A percentile compares a stretch with the other conserved stretches of the same genome.
Evolutionary conservation across 2,329 filamentous ascomycete species (phyloP).

Genomic region (Laburnicola sp.): DNA sequence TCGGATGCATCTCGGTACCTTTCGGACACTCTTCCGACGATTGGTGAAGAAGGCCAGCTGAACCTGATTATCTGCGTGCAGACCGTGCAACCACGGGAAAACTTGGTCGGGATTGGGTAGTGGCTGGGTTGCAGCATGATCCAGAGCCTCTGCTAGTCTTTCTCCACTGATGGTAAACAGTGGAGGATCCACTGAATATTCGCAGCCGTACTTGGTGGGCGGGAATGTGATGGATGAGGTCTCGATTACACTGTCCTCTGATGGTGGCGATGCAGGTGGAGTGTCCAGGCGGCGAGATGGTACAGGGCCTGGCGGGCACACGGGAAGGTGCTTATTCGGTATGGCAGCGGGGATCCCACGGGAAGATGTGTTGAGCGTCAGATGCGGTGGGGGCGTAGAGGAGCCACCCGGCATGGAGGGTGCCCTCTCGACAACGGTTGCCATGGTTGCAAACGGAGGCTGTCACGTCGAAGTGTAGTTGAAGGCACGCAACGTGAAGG

Average conservation of each 20-base stretch:
- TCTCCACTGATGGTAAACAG: slow-evolving; percentile 74
- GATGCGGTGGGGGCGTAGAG: slow-evolving; percentile 55
- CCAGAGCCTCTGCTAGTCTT: slow-evolving; percentile 71
- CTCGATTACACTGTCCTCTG: slow-evolving; percentile 59
- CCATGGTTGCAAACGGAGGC: slow-evolving; percentile 40
- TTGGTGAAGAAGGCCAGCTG: slow-evolving; percentile 89
- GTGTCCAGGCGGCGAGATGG: slow-evolving; percentile 54
- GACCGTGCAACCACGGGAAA: slow-evolving; percentile 94
- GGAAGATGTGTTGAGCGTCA: slow-evolving; percentile 61
- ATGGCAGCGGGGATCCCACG: slow-evolving; percentile 63
- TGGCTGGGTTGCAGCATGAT: slow-evolving; percentile 75
- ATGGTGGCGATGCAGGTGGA: slow-evolving; percentile 61
- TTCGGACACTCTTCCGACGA: slow-evolving; percentile 69
- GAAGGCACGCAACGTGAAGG: slow-evolving; percentile 35
- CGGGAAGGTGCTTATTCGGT: slow-evolving; percentile 88
- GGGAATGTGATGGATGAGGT: slow-evolving; percentile 75
- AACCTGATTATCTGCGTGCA: slow-evolving; percentile 85
- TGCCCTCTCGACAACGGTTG: slow-evolving; percentile 48
- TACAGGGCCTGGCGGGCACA: slow-evolving; percentile 77
- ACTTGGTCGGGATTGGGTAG: slow-evolving; percentile 82
- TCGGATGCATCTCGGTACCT: slow-evolving; percentile 74
- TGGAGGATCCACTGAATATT: slow-evolving; percentile 55
- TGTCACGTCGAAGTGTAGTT: slow-evolving; percentile 19
- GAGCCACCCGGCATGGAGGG: slow-evolving; percentile 42
- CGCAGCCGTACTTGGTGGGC: slow-evolving; percentile 64